phyloP scores from a whole-genome alignment of 1,284 basidiomycete species.

The Ganoderma meredithae region DNA sequence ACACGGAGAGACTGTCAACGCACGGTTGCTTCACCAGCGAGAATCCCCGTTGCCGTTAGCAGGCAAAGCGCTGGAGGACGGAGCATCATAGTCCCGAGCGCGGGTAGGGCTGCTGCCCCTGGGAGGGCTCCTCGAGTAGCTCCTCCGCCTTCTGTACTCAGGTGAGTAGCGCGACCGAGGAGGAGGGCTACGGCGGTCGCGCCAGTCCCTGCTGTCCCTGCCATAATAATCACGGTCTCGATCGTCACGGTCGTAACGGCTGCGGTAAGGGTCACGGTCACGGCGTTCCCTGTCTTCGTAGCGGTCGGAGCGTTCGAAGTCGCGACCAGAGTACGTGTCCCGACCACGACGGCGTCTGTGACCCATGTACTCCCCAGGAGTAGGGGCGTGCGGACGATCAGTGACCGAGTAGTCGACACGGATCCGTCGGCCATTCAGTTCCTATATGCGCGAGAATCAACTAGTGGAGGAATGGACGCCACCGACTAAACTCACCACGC shows the following conservation, averaged over 20 bases:
- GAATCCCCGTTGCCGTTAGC: conserved; percentile 38
- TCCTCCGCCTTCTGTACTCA: conserved; percentile 75
- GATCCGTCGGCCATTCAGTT: conserved; percentile 94
- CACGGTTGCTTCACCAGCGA: conserved; percentile 41
- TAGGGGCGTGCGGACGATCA: conserved; percentile 91
- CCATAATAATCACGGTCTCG: conserved; percentile 60
- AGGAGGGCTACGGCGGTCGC: conserved; percentile 72
- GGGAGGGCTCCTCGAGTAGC: conserved; percentile 81
- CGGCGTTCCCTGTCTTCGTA: conserved; percentile 60
- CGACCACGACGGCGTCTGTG: conserved; percentile 78
- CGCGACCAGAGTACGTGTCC: conserved; percentile 60
- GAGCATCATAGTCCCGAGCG: conserved; percentile 52
- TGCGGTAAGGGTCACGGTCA: conserved; percentile 51
- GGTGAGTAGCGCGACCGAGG: conserved; percentile 73
- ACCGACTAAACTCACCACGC: conserved; percentile 69
- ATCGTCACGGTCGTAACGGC: conserved; percentile 51
- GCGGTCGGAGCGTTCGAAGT: conserved; percentile 36
- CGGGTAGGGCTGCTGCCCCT: conserved; percentile 73
- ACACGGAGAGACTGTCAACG: conserved; percentile 30
- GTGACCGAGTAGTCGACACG: conserved; percentile 98
- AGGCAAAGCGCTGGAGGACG: conserved; percentile 37
- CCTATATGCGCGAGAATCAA: conserved; percentile 52
- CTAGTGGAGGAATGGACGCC: not conserved
- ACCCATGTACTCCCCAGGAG: conserved; percentile 98
- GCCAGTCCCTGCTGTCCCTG: conserved; percentile 53